A percentile compares a stretch with the other conserved stretches of the same genome.
Conservation (phyloP, 257 asterid genomes). For the Solanum lignicaule region DNA sequence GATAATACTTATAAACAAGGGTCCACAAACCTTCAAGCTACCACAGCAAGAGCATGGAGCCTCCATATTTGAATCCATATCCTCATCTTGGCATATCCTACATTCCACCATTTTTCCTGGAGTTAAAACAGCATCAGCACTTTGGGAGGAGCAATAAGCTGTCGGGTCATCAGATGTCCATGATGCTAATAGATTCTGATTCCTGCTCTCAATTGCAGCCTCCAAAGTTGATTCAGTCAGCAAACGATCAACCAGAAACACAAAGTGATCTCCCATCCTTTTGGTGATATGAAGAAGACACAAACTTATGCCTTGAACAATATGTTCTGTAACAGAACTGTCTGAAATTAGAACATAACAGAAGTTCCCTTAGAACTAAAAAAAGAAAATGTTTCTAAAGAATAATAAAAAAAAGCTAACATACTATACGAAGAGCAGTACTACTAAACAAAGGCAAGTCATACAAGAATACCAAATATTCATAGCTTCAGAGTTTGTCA, state of each 20-base stretch:
- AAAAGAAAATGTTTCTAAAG: background rate
- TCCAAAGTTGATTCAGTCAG: conserved; percentile 92
- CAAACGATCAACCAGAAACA: conserved; percentile 88
- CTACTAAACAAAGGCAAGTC: background rate
- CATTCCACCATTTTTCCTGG: conserved; percentile 73
- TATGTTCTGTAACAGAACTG: background rate
- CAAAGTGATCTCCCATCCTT: conserved; percentile 93
- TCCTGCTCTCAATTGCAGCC: conserved; percentile 80
- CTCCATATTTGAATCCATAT: conserved; percentile 76
- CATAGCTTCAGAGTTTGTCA: background rate
- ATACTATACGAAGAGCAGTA: background rate
- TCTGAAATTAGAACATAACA: background rate
- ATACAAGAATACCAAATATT: conserved; percentile 1
- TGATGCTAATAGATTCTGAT: conserved; percentile 25
- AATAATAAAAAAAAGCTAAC: background rate
- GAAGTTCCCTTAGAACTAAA: background rate
- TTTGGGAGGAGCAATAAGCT: conserved; percentile 25
- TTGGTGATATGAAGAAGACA: background rate
- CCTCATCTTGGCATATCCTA: conserved; percentile 98
- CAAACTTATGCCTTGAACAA: background rate
- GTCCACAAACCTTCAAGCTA: conserved; percentile 68
- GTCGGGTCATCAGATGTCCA: conserved; percentile 14
- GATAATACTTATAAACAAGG: background rate
- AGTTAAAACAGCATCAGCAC: conserved; percentile 27
- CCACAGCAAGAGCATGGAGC: conserved; percentile 94